Evolutionary conservation across 208 protist species (phyloP).

Genomic region (Wallacemonas sp.): DNA sequence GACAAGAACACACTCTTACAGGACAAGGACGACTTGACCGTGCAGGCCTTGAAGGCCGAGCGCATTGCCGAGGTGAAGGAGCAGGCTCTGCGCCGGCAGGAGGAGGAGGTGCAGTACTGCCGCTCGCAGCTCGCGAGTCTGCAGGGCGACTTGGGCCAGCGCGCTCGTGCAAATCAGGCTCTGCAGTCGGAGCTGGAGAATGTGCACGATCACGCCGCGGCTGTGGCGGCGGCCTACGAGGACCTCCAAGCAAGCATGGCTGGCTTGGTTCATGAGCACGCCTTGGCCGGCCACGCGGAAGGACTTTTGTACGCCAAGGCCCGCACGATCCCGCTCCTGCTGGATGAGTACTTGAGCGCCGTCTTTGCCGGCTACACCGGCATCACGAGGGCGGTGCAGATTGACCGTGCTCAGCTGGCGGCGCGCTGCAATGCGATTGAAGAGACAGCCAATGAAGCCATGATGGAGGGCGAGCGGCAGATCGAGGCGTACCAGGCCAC

Average conservation of each 20-base stretch:
- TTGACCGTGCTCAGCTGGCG: constrained; percentile 35
- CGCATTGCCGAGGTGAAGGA: constrained; percentile 46
- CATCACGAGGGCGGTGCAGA: constrained; percentile 30
- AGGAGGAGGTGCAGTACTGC: constrained; percentile 37
- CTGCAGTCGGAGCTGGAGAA: constrained; percentile 51
- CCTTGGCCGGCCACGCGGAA: constrained; percentile 30
- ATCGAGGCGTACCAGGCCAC: constrained; percentile 35
- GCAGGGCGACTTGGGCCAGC: constrained; percentile 49
- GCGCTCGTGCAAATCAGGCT: constrained; percentile 39
- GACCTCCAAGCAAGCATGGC: constrained; percentile 31
- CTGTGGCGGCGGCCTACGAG: constrained; percentile 36
- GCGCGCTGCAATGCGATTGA: constrained; percentile 58
- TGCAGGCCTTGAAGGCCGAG: constrained; percentile 36
- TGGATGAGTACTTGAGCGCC: constrained; percentile 35
- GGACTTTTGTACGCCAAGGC: constrained; percentile 58
- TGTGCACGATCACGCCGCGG: constrained; percentile 36
- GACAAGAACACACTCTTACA: constrained; percentile 39
- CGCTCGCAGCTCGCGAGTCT: constrained; percentile 41
- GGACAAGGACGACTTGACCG: constrained; percentile 47
- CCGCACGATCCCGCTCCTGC: constrained; percentile 35
- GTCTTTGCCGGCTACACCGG: constrained; percentile 27
- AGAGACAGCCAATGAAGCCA: constrained; percentile 50
- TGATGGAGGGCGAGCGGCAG: constrained; percentile 64
- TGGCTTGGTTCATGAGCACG: constrained; percentile 13
- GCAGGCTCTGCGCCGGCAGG: constrained; percentile 43